Conservation (phyloP, 345 rosid genomes). For the Boechera stricta region DNA sequence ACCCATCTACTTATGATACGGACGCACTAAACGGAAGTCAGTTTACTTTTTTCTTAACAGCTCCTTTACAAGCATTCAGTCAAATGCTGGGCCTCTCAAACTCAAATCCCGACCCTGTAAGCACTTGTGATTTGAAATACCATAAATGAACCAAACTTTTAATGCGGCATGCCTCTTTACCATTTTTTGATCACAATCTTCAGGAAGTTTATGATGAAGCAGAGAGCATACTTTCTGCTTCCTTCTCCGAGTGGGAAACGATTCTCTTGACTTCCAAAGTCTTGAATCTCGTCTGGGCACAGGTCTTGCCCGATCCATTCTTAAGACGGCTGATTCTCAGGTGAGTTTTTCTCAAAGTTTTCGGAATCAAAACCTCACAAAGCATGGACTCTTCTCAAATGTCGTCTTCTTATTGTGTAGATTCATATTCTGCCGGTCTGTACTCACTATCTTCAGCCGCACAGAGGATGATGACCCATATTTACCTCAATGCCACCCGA, state of each 20-base stretch:
- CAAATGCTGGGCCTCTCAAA: conserved; percentile 71
- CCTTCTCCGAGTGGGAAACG: conserved; percentile 88
- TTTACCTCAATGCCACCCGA: conserved; percentile 83
- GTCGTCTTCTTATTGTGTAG: conserved; percentile 49
- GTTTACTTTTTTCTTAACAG: conserved; percentile 89
- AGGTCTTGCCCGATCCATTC: conserved; percentile 83
- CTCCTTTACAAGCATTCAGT: conserved; percentile 90
- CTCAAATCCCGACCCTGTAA: conserved; percentile 57
- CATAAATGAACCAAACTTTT: neutral
- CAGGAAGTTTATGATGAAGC: conserved; percentile 71
- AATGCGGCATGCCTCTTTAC: conserved; percentile 23
- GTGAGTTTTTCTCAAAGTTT: conserved; percentile 44
- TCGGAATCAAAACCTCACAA: neutral
- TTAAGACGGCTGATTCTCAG: conserved; percentile 88
- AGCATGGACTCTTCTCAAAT: neutral
- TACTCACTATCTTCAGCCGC: conserved; percentile 57
- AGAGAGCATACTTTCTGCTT: conserved; percentile 71
- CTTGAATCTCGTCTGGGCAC: conserved; percentile 96
- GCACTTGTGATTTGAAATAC: conserved; percentile 26
- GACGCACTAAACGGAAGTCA: conserved; percentile 66
- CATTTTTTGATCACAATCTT: conserved; percentile 25
- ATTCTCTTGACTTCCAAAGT: conserved; percentile 72
- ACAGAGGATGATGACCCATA: conserved; percentile 55
- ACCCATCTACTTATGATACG: conserved; percentile 48
- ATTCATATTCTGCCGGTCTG: conserved; percentile 87